Conservation (phyloP, 2,329 filamentous ascomycete genomes). For the Claviceps pazoutovae region DNA sequence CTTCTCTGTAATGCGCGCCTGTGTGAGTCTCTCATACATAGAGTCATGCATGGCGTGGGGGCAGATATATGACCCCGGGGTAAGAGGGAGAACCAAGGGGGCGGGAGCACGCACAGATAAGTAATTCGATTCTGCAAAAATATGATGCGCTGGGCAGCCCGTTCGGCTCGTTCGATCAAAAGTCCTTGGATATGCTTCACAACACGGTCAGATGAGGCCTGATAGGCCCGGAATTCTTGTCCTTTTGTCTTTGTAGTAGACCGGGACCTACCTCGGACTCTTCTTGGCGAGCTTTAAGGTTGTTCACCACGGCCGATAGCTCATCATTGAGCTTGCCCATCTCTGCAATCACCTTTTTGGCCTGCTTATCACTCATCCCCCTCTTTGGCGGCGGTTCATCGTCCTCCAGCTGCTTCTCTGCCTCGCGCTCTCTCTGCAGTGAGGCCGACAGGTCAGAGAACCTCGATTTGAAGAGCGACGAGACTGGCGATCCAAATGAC, state of each 20-base stretch:
- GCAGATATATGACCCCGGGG: no score
- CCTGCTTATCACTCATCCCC: conserved; percentile 21
- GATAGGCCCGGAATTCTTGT: no score
- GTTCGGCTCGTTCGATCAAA: conserved; percentile 43
- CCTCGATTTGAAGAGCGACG: conserved; percentile 23
- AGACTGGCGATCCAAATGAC: conserved; percentile 21
- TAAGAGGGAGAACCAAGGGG: not conserved
- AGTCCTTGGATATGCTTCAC: conserved; percentile 45
- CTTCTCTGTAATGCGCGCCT: conserved; percentile 27
- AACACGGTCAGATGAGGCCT: not conserved
- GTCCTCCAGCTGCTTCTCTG: conserved; percentile 13
- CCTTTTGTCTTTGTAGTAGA: not conserved
- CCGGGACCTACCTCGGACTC: conserved; percentile 38
- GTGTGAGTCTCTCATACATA: not conserved
- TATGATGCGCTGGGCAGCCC: conserved; percentile 42
- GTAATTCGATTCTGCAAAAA: conserved; percentile 44
- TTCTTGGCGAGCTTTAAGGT: conserved; percentile 40
- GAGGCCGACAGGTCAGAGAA: conserved; percentile 27
- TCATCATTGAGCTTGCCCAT: conserved; percentile 32
- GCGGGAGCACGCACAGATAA: conserved; percentile 33
- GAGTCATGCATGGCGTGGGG: no score
- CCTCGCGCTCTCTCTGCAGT: conserved; percentile 16
- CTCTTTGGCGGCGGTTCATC: conserved; percentile 15
- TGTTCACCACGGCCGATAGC: conserved; percentile 33
- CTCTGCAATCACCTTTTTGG: conserved; percentile 24